Evolutionary conservation across 805 yeast genomes (phyloP), one percentile per base, ranked within the genome.

Genomic region (Saccharomycopsis babjevae): DNA sequence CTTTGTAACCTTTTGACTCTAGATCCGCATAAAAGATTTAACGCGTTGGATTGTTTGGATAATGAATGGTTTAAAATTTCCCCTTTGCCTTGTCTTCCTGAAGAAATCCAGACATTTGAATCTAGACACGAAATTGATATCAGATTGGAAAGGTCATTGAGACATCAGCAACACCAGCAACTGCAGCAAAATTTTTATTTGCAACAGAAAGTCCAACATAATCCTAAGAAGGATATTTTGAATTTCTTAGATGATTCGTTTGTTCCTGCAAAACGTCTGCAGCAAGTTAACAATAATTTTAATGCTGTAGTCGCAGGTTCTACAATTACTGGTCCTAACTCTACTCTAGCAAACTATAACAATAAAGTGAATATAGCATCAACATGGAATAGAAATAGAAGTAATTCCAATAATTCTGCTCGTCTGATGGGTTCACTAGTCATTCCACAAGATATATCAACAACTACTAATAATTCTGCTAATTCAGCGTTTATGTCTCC

Each of bases 121-220:
- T 96, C 92, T 65, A 83, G 96, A 64, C 97, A 94, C 71, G 98
- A 93, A 71, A 80, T 91, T 30, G 97, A 90, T 72, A 82, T 82
- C 56, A 78, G 78, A 70, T 75, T 75, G 69, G 80, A 76, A 66
- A 38, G 63, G 36, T 34, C 43, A 16, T 52, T 54, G 8, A 36
- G 64, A 54, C 61, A 64, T 16, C 56, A 60, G 43, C 43, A 36
- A 34, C 52, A 42, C 32, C 55, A 59, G 42, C 39, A 54, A 38
- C 54, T 20, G 40, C 52, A 39, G 34, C 58, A 50, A 57, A 30
- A n/a, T 18, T 28, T 50, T 3, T n/a, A 18, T 13, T 43, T 38
- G 10, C 61, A 52, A 13, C 52, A 46, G 6, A 46, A 46, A 11
- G 32, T 46, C 8, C 52, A 46, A 10, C 52, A 46, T 22, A 46